phyloP scores from a whole-genome alignment of 305 asterid genomes.

The Solanum hybrid region DNA sequence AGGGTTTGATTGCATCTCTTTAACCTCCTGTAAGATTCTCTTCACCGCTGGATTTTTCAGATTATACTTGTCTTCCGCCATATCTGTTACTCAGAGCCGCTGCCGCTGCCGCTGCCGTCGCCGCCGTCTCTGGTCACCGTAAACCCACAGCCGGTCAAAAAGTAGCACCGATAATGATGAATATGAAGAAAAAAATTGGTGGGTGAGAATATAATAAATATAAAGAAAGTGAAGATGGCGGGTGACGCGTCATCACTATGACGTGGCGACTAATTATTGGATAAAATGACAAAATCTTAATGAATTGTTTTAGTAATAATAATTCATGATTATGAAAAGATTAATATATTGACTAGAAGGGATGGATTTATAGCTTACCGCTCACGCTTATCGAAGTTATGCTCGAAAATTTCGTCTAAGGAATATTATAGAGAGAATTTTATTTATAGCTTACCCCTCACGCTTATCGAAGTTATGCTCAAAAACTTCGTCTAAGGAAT shows the following conservation, averaged over 20 bases:
- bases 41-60: slow-evolving; percentile 88
- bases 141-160: slow-evolving; percentile 21
- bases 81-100: background rate
- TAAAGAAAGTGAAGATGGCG: background rate
- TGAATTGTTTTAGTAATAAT: background rate
- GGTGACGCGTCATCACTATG: background rate
- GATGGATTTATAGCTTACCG: background rate
- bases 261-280: background rate
- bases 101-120: background rate
- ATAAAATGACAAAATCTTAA: background rate
- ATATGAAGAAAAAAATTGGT: background rate
- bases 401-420: background rate
- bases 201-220: background rate
- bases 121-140: background rate
- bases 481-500: background rate
- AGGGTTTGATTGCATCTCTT: slow-evolving; percentile 93
- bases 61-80: slow-evolving; percentile 81
- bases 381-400: background rate
- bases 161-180: background rate
- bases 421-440: background rate
- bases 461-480: background rate
- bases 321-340: background rate
- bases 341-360: background rate
- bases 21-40: slow-evolving; percentile 92
- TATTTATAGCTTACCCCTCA: background rate